Percentiles rank a stretch among this genome's conserved stretches.
These are phyloP conservation scores for Penicillium odoratum DNA, from an alignment of 495 filamentous ascomycete species.

Conservation along the genomic window DNA sequence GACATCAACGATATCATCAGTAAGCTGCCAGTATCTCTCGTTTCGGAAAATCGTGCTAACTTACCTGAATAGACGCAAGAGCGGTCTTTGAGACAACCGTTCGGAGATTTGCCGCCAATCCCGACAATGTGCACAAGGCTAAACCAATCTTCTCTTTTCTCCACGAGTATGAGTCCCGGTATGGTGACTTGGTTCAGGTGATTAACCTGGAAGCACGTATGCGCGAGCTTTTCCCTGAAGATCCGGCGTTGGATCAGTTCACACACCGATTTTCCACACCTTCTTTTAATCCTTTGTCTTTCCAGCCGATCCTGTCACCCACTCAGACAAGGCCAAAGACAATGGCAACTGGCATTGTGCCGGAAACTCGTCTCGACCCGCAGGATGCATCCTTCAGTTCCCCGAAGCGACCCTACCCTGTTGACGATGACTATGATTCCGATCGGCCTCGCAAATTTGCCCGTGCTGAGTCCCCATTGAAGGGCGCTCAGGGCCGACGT, in stretches of 20 bases:
- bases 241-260: conserved; percentile 74
- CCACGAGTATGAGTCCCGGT: conserved; percentile 91
- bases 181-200: conserved; percentile 86
- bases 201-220: conserved; percentile 89
- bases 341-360: conserved; percentile 28
- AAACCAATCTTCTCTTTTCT: conserved; percentile 87
- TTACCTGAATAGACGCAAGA: conserved; percentile 70
- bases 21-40: conserved; percentile 47
- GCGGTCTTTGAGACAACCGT: conserved; percentile 94
- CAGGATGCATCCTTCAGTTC: conserved; percentile 61
- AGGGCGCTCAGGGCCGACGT: conserved; percentile 77
- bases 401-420: conserved; percentile 70
- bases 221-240: conserved; percentile 86
- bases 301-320: conserved; percentile 81
- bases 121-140: conserved; percentile 68
- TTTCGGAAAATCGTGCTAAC: neutral
- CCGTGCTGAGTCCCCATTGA: conserved; percentile 83
- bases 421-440: conserved; percentile 70
- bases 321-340: conserved; percentile 69
- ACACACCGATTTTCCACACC: conserved; percentile 68
- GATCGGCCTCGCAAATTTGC: conserved; percentile 75
- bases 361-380: conserved; percentile 37
- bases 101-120: conserved; percentile 69
- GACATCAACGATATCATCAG: conserved; percentile 89
- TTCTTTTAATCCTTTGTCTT: conserved; percentile 71